phyloP scores from a whole-genome alignment of 2,329 filamentous ascomycete species.

The Ascochyta pisi region DNA sequence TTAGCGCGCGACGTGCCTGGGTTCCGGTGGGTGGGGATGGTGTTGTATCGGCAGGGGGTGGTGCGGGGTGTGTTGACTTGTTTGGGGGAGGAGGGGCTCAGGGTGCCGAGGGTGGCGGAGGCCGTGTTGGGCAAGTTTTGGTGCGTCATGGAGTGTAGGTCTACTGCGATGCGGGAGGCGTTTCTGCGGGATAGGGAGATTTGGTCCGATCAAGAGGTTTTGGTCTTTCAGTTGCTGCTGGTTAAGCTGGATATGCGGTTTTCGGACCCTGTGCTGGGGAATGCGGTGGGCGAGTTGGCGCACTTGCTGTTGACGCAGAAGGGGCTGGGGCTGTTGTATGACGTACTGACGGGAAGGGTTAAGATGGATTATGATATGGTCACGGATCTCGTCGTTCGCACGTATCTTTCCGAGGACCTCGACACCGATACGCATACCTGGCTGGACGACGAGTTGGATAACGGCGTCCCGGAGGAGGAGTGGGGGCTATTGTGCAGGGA shows the following conservation, averaged over 20 bases:
- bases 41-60: conserved; percentile 56
- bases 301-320: conserved; percentile 62
- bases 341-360: conserved; percentile 59
- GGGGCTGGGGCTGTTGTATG: conserved; percentile 50
- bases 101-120: conserved; percentile 56
- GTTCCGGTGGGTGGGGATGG: conserved; percentile 72
- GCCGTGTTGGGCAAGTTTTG: conserved; percentile 68
- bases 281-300: conserved; percentile 49
- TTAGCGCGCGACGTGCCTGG: conserved; percentile 60
- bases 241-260: conserved; percentile 76
- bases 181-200: conserved; percentile 61
- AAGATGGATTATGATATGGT: conserved; percentile 50
- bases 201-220: conserved; percentile 68
- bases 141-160: conserved; percentile 73
- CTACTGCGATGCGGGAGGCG: conserved; percentile 61
- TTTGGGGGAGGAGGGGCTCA: conserved; percentile 66
- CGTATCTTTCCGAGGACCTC: conserved; percentile 30
- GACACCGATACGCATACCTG: conserved; percentile 26
- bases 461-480: conserved; percentile 36
- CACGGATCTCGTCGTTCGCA: conserved; percentile 26
- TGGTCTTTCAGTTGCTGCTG: conserved; percentile 69
- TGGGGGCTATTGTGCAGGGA: conserved; percentile 47
- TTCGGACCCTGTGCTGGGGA: conserved; percentile 66
- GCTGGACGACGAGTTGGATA: conserved; percentile 34
- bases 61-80: conserved; percentile 63